Evolutionary conservation across 2,329 filamentous ascomycete species (phyloP), one percentile per base, ranked within the genome.

Genomic region (Aaosphaeria pasadenensis): DNA sequence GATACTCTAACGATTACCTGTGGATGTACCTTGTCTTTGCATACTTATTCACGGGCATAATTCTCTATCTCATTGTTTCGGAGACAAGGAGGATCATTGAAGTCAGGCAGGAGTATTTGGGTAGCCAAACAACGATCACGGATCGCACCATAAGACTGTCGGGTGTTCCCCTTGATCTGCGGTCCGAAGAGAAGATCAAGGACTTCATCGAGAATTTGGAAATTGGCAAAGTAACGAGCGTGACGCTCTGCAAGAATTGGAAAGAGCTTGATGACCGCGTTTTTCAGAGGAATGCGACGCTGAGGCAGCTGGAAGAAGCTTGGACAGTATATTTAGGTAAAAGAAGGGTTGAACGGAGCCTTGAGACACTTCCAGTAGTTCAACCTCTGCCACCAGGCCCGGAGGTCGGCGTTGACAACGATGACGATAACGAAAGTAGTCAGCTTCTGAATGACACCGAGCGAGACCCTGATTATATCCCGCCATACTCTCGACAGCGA

Each of bases 21-120:
- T 96, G 92, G 91, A 88, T 92, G 62, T 96, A 97, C 63, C 82
- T 96, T 11, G 77, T 88, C n/a, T 99, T 99, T 60, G 89, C 91
- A 1, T 99, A 96, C 74, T 79, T 97, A 44, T 99, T 97, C 69
- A 92, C 87, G 5, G 83, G 77, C 1, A 73, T 97, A 39, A 88
- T 89, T 0, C 75, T 96, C 9, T 95, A 91, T 66, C 82, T 92
- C 57, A 84, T 97, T 60, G 84, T 92, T 49, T 80, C 81, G 39
- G 87, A 96, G 71, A 97, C 94, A 0, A 83, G 87, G 57, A 87
- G 85, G 50, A 87, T 99, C 45, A 95, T 97, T 55, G 82, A 86
- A 48, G 82, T 92, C 30, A 80, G 94, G 28, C 94, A 99, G 69
- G 85, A 91, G 49, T 99, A 96, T 64, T 79, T 99, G 7, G 94